These are phyloP conservation scores for Rhodotorula diobovata DNA, from an alignment of 768 basidiomycete species.

Conservation along the genomic window DNA sequence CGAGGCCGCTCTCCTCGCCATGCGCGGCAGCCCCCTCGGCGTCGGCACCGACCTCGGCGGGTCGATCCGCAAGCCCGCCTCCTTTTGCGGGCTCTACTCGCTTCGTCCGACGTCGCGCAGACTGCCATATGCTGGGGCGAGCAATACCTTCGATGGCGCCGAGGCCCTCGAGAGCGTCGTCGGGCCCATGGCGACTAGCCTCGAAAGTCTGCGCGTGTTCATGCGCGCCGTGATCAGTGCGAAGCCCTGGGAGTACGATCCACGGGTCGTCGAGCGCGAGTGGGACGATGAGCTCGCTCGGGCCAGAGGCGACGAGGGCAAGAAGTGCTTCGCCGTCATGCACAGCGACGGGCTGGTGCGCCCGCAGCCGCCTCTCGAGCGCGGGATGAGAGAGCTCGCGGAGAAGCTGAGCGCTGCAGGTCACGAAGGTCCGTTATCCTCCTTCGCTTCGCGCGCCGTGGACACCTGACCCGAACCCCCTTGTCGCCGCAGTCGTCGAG, in stretches of 20 bases:
- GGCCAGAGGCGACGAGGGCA: not conserved
- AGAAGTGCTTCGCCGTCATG: not conserved
- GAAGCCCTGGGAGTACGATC: constrained; percentile 68
- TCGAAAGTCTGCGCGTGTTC: constrained; percentile 57
- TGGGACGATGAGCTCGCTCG: not conserved
- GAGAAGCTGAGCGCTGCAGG: too few relatives aligned
- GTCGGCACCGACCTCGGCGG: constrained; percentile 49
- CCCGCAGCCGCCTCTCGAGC: too few relatives aligned
- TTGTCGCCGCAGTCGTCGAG: not conserved
- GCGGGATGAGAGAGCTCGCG: too few relatives aligned
- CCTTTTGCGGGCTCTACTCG: constrained; percentile 62
- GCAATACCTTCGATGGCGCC: constrained; percentile 2
- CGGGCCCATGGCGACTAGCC: constrained; percentile 47
- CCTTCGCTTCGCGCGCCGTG: too few relatives aligned
- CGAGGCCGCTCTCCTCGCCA: constrained; percentile 70
- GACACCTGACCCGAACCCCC: not conserved
- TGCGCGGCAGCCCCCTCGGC: constrained; percentile 44
- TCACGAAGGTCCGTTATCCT: too few relatives aligned
- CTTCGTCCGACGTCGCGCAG: constrained; percentile 10
- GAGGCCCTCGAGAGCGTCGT: constrained; percentile 6
- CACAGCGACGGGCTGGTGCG: not conserved
- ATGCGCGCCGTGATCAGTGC: constrained; percentile 61
- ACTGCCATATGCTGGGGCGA: constrained; percentile 11
- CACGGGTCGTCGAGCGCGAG: constrained; percentile 45
- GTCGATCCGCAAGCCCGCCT: constrained; percentile 62